phyloP scores from a whole-genome alignment of 441 rosid species.

The Francoa sonchifolia region DNA sequence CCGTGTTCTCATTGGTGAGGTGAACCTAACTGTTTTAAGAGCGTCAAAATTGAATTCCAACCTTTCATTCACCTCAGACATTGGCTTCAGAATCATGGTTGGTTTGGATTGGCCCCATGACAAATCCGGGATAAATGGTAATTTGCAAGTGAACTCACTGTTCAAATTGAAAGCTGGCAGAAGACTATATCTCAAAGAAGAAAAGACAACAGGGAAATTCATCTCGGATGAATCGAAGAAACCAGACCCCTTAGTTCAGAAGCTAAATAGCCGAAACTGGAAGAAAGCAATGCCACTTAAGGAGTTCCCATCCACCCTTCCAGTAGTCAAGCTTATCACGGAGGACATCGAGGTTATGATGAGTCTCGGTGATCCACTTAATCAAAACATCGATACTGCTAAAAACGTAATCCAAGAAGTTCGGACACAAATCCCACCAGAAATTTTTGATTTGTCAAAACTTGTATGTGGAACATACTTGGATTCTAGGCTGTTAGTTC shows the following conservation, averaged over 20 bases:
- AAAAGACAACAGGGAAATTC: conserved; percentile 34
- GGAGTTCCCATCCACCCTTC: conserved; percentile 81
- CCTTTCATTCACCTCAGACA: conserved; percentile 43
- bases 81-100: conserved; percentile 48
- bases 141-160: conserved; percentile 44
- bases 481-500: conserved; percentile 63
- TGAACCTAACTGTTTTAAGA: conserved; percentile 35
- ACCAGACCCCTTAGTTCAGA: conserved; percentile 36
- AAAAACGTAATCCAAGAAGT: conserved; percentile 48
- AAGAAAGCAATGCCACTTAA: conserved; percentile 59
- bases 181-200: conserved; percentile 63
- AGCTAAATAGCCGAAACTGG: conserved; percentile 53
- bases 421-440: conserved; percentile 63
- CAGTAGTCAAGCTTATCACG: conserved; percentile 56
- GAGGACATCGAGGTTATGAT: conserved; percentile 47
- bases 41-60: conserved; percentile 23
- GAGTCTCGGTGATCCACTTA: conserved; percentile 27
- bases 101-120: conserved; percentile 68
- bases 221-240: conserved; percentile 33
- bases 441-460: conserved; percentile 72
- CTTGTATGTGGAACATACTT: conserved; percentile 72
- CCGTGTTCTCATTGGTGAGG: conserved; percentile 60
- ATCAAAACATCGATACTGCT: conserved; percentile 30
- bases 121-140: conserved; percentile 49
- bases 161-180: conserved; percentile 51